Base-by-base conservation (phyloP, 2,329 filamentous ascomycete genomes). In the Orbilia blumenaviensis region DNA sequence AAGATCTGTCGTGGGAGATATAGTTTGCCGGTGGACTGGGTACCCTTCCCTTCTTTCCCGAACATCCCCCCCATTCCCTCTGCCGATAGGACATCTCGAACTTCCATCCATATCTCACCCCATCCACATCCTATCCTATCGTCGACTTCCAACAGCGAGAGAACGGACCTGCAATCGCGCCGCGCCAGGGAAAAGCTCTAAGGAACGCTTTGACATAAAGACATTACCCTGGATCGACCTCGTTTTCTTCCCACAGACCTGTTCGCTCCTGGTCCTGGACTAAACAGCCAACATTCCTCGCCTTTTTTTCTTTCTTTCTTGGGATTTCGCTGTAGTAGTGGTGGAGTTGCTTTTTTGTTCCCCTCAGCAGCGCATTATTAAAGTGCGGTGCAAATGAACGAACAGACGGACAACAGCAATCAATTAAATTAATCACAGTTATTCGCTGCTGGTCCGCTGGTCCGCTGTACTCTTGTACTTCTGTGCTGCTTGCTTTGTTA, bases 21-120 rank as follows among this genome's bases (percentile, higher is more conserved):
- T 50, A 38, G 61, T 64, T 64, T 64, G 61, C 48, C 61, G 60
- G 52, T 32, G 23, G 61, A 74, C 69, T 74, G 69, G 69, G 69
- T 74, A 66, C 69, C 69, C 62, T 74, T 67, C 69, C 69, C 54
- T 74, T 61, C 44, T 42, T 74, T 66, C 68, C 69, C 62, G 69
- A 74, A 52, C 42, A 52, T 38, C 61, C 60, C 42, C 38, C 38
- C 32, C 61, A 64, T 23, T 48, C 66, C 23, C 21, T 52, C 44
- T 27, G 16, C 61, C 61, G 32, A 41, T 54, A 52, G 46, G 23
- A 29, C 46, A 29, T 50, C 32, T 56, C 52, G 52, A 56, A 44
- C 16, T 38, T 38, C 25, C 25, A 29, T 25, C 46, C n/a, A n/a
- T n/a, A n/a, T n/a, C n/a, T n/a, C n/a, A n/a, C n/a, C n/a, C n/a